A percentile compares a stretch with the other conserved stretches of the same genome.
These are phyloP conservation scores for Kingdonia uniflora DNA, from an alignment of 164 flowering plant species.

Conservation along the genomic window DNA sequence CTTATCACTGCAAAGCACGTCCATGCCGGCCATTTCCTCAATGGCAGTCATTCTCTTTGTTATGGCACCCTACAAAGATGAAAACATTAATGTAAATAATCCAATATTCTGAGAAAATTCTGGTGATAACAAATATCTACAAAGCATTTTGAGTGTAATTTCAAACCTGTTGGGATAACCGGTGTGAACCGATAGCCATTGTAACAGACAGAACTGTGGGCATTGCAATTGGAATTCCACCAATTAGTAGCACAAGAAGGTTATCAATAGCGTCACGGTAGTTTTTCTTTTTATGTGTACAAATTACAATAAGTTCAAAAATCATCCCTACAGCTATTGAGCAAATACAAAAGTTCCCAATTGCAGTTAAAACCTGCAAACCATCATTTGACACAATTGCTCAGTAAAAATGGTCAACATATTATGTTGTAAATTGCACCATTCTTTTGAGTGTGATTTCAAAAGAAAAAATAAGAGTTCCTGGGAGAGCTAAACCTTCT, in stretches of 20 bases:
- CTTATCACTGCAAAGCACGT: slow-evolving; percentile 93
- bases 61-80: slow-evolving; percentile 65
- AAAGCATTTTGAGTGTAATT: not conserved
- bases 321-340: slow-evolving; percentile 11
- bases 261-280: not conserved
- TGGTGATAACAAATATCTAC: not conserved
- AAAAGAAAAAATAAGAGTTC: not conserved
- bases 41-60: slow-evolving; percentile 96
- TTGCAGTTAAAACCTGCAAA: not conserved
- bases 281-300: not conserved
- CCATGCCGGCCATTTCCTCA: slow-evolving; percentile 99
- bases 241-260: slow-evolving; percentile 3
- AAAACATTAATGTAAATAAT: slow-evolving; percentile 4
- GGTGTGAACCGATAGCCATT: slow-evolving; percentile 87
- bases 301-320: slow-evolving; percentile 1
- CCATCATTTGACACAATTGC: too few species aligned
- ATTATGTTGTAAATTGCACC: too few species aligned
- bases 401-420: too few species aligned
- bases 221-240: slow-evolving; percentile 9
- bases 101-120: not conserved
- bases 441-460: too few species aligned
- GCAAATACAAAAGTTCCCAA: slow-evolving; percentile 5
- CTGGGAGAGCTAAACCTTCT: slow-evolving; percentile 33
- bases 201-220: slow-evolving; percentile 37
- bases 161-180: slow-evolving; percentile 70